Base-by-base conservation (phyloP, 495 filamentous ascomycete genomes). In the Penicillium nucicola region DNA sequence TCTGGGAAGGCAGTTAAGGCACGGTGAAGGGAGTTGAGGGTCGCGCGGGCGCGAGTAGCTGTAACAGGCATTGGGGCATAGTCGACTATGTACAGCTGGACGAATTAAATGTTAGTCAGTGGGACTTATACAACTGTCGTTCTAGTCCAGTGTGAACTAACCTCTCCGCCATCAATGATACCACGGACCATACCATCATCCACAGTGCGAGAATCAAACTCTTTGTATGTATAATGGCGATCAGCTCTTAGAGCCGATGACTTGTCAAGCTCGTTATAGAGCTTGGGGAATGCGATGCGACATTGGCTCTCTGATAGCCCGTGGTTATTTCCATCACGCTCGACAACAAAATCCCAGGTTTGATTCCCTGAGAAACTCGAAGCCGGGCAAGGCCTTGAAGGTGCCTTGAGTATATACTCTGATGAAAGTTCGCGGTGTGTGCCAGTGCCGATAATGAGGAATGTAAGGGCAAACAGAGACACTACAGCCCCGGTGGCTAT, bases 221-320 rank as follows among this genome's bases (percentile, higher is more conserved):
- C 70, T 8, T 66, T 53, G 11, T 57, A 67, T 1, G 56, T 61
- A 32, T 75, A 64, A 7, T 6, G 42, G 11, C 50, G 52, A 0
- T 56, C 46, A 11, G 51, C 30, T 30, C 52, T 61, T 11, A 59
- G n/a, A 8, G 19, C 17, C 0, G 58, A 67, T 13, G 70, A 66
- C 45, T 72, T 67, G 17, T 74, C 65, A n/a, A 74, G 53, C 42
- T 79, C 76, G 14, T 50, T 49, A 45, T 74, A 79, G 4, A 79
- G 45, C 42, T 68, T 73, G 4, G 75, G 76, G 35, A 79, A 79
- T 2, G 75, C 74, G 17, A 31, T 36, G 5, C 52, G 60, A 46
- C 75, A 79, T 43, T 77, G 72, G 40, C 56, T 61, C 18, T 66
- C 63, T 10, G 64, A 70, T 9, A 79, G 55, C 7, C 67, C 67